Conservation (phyloP, 2,329 filamentous ascomycete species). For the Stachybotrys chlorohalonatus region DNA sequence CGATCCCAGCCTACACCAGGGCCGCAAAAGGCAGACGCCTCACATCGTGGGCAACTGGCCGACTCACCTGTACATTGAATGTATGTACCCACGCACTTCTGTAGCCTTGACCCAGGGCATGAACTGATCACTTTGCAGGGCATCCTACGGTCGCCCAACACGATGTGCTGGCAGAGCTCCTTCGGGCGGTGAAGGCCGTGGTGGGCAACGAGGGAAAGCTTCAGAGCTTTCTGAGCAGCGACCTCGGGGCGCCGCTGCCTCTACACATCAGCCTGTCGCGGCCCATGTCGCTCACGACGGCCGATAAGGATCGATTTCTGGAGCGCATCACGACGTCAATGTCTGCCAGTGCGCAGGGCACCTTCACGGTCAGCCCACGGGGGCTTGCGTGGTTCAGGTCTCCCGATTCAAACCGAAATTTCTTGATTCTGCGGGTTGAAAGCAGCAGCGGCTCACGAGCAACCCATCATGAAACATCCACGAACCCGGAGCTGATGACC, state of each 20-base stretch:
- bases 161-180: slow-evolving; percentile 32
- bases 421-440: slow-evolving; percentile 66
- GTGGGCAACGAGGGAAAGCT: slow-evolving; percentile 32
- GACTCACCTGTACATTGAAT: slow-evolving; percentile 86
- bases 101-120: too few relatives aligned
- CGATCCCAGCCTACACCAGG: slow-evolving; percentile 76
- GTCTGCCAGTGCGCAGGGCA: slow-evolving; percentile 9
- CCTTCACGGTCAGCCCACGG: slow-evolving; percentile 29
- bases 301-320: slow-evolving; percentile 63
- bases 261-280: slow-evolving; percentile 88
- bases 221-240: slow-evolving; percentile 64
- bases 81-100: slow-evolving; percentile 40
- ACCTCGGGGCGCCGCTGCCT: slow-evolving; percentile 68
- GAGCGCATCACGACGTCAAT: slow-evolving; percentile 39
- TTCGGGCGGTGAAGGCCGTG: slow-evolving; percentile 24
- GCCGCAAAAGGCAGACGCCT: slow-evolving; percentile 71
- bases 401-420: slow-evolving; percentile 61
- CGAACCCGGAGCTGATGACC: slow-evolving; percentile 45
- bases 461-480: slow-evolving; percentile 14
- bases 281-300: slow-evolving; percentile 64
- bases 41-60: slow-evolving; percentile 90
- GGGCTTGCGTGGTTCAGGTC: slow-evolving; percentile 41
- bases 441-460: slow-evolving; percentile 7
- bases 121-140: slow-evolving; percentile 31
- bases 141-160: slow-evolving; percentile 41